Evolutionary conservation across 1,284 basidiomycete genomes (phyloP).

Genomic region (Grifola frondosa): DNA sequence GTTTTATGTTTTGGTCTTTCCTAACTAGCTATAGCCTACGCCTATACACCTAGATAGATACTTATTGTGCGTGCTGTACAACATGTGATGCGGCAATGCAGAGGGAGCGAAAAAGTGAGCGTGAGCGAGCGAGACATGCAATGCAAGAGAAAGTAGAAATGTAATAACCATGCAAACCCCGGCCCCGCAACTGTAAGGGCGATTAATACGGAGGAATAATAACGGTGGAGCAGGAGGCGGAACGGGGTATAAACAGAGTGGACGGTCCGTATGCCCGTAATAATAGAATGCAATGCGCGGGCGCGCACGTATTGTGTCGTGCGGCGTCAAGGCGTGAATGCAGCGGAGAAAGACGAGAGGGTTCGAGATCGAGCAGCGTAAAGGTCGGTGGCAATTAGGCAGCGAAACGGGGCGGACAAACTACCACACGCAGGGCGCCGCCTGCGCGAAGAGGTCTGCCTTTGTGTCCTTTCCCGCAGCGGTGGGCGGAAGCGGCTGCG

Average conservation of each 20-base stretch:
- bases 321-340: too few relatives aligned
- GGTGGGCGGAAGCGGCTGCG: conserved; percentile 26
- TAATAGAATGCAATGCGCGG: not conserved
- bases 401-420: not conserved
- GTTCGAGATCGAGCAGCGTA: not conserved
- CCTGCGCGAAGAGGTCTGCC: conserved; percentile 45
- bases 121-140: too few relatives aligned
- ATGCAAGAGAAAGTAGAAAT: not conserved
- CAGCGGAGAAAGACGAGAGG: not conserved
- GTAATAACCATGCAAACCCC: not conserved
- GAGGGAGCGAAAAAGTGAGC: too few relatives aligned
- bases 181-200: too few relatives aligned
- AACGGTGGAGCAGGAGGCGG: too few relatives aligned
- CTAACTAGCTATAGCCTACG: conserved; percentile 1
- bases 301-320: not conserved
- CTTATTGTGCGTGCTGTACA: not conserved
- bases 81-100: too few relatives aligned
- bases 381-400: not conserved
- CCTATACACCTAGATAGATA: conserved; percentile 1
- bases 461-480: conserved; percentile 36
- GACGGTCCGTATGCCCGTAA: too few relatives aligned
- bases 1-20: not conserved
- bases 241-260: too few relatives aligned
- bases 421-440: conserved; percentile 49
- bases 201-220: too few relatives aligned